Conservation (phyloP, 176 grass and related monocot species). For the Carex parvula region DNA sequence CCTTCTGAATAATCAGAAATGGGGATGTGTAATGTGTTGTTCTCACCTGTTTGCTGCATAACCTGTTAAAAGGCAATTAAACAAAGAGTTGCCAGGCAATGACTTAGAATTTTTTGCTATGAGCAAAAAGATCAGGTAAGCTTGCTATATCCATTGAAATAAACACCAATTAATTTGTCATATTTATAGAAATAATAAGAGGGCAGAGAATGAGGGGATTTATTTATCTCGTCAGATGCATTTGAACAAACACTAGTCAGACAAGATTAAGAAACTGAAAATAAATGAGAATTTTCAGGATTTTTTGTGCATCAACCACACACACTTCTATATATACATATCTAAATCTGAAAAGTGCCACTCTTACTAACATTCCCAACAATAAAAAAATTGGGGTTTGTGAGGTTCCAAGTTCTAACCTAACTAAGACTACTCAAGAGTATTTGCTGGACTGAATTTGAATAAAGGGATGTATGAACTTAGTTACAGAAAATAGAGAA, state of each 20-base stretch:
- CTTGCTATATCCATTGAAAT: neutral
- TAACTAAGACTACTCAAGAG: neutral
- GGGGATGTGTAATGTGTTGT: neutral
- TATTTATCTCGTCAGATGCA: conserved; percentile 35
- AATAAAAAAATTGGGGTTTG: neutral
- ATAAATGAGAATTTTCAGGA: neutral
- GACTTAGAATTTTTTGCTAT: neutral
- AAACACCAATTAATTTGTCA: neutral
- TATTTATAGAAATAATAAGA: neutral
- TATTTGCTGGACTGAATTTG: neutral
- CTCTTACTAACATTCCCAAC: neutral
- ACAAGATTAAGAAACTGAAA: neutral
- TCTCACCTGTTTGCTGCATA: conserved; percentile 92
- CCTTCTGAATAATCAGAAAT: neutral
- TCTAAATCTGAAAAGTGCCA: neutral
- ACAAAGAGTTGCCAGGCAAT: conserved; percentile 21
- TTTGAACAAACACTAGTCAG: conserved; percentile 19
- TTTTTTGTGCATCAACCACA: neutral
- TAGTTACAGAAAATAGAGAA: too few species aligned
- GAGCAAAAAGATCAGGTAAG: neutral
- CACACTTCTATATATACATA: neutral
- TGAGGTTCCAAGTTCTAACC: neutral
- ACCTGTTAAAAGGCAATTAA: conserved; percentile 46
- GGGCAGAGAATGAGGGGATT: neutral
- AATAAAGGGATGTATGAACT: too few species aligned